Base-by-base conservation (phyloP, 176 grass and related monocot genomes). In the Cymbopogon citratus region DNA sequence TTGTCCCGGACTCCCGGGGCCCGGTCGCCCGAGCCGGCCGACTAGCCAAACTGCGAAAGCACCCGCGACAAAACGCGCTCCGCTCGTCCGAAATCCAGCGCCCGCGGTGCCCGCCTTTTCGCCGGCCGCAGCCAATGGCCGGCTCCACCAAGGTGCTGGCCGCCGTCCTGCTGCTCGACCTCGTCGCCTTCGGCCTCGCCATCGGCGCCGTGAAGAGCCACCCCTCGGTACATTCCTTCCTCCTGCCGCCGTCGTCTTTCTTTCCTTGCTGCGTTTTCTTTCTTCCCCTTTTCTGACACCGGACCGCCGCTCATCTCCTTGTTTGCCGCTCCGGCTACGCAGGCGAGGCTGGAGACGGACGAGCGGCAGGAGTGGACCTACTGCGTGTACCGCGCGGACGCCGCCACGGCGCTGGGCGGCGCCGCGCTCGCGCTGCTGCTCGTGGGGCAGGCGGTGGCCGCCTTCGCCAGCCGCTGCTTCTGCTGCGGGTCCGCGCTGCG, bases 371-470 rank as follows among this genome's bases (percentile, higher is more conserved):
- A 91, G 49, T 99, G 90, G 89, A 90, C 43, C 16, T 91, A 99
- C 85, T 95, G 92, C 89, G 82, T 71, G 16, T 99, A 99, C 87
- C 85, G 83, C 43, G 87, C 89, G 38, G 93, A 91, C 85, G 87
- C 90, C 69, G 77, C 92, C 11, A 99, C 96, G 21, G 91, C 83
- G 40, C 77, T 90, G 56, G 96, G 87, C 56, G 83, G 61, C 63
- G 85, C 85, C 21, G 92, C 91, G 82, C 80, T 99, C 15, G 81
- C 89, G 36, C 87, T 99, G 56, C 83, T 99, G 76, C 51, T 93
- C 23, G 63, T 87, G 48, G 88, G 92, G 68, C 93, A 99, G 84
- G 64, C 87, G n/a, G 54, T 93, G 63, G 64, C 92, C 51, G 88
- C 85, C 82, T 39, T 35, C 60, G 85, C 83, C 74, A 95, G 85